Conservation (phyloP, 768 basidiomycete genomes). For the Mycena kentingensis region DNA sequence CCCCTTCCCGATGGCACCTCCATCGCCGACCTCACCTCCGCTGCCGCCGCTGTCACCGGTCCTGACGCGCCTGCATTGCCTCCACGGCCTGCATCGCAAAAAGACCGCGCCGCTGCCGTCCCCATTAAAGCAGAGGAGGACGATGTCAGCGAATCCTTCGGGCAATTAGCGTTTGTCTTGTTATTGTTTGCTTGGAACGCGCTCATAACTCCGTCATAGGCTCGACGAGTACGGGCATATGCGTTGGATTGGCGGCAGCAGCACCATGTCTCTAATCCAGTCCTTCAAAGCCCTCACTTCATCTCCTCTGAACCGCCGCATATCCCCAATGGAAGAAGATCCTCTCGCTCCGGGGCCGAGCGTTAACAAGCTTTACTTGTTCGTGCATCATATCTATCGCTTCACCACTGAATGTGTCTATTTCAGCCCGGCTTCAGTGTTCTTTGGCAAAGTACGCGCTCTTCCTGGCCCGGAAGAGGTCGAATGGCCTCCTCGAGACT, state of each 20-base stretch:
- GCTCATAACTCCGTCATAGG: too few species aligned
- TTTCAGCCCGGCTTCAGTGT: slow-evolving; percentile 67
- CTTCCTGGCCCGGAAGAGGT: slow-evolving; percentile 84
- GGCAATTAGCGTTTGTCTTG: slow-evolving; percentile 84
- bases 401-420: background rate
- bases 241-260: slow-evolving; percentile 91
- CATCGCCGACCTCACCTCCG: slow-evolving; percentile 33
- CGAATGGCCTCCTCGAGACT: slow-evolving; percentile 81
- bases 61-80: slow-evolving; percentile 40
- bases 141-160: slow-evolving; percentile 83
- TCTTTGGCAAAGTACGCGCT: slow-evolving; percentile 83
- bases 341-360: slow-evolving; percentile 76
- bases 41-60: slow-evolving; percentile 29
- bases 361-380: slow-evolving; percentile 81
- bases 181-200: too few species aligned
- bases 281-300: slow-evolving; percentile 79
- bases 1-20: slow-evolving; percentile 50
- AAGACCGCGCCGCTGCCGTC: slow-evolving; percentile 38
- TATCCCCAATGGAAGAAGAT: slow-evolving; percentile 85
- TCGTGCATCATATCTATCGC: background rate
- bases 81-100: slow-evolving; percentile 40
- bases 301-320: slow-evolving; percentile 72
- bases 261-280: slow-evolving; percentile 89
- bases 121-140: slow-evolving; percentile 61
- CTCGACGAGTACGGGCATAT: slow-evolving; percentile 88